Conservation (phyloP, 495 filamentous ascomycete species). For the Hyaloscypha bicolor region DNA sequence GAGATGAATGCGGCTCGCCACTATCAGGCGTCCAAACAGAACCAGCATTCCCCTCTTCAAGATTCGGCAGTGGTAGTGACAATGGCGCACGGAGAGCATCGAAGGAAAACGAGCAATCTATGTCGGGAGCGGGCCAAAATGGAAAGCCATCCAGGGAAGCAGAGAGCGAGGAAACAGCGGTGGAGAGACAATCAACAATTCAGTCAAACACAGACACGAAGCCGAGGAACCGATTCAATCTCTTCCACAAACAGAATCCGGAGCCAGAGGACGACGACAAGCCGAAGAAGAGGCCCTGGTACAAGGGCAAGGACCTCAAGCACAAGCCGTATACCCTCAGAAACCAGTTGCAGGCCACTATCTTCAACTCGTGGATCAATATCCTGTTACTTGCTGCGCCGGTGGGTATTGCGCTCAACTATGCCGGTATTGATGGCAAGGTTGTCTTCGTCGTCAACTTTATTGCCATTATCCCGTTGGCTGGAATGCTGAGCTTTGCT, state of each 20-base stretch:
- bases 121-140: slow-evolving; percentile 8
- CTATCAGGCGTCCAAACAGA: slow-evolving; percentile 17
- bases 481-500: slow-evolving; percentile 86
- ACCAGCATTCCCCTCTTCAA: slow-evolving; percentile 6
- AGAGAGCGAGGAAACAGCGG: slow-evolving; percentile 19
- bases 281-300: slow-evolving; percentile 37
- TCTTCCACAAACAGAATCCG: slow-evolving; percentile 3
- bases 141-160: slow-evolving; percentile 7
- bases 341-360: slow-evolving; percentile 68
- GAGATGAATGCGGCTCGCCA: slow-evolving; percentile 5
- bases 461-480: slow-evolving; percentile 85
- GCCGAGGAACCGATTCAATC: slow-evolving; percentile 21
- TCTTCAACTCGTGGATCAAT: slow-evolving; percentile 86
- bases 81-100: neutral
- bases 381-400: slow-evolving; percentile 78
- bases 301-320: slow-evolving; percentile 43
- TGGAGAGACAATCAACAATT: neutral
- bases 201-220: slow-evolving; percentile 8
- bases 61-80: neutral
- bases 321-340: slow-evolving; percentile 57
- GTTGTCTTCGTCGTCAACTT: slow-evolving; percentile 86
- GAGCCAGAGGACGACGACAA: slow-evolving; percentile 36
- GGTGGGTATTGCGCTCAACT: slow-evolving; percentile 73
- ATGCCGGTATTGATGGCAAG: slow-evolving; percentile 48
- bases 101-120: slow-evolving; percentile 16